Percentiles rank a stretch among this genome's conserved stretches.
Evolutionary conservation across 306 rosid genomes (phyloP).

Genomic region (Vachellia collinsii): DNA sequence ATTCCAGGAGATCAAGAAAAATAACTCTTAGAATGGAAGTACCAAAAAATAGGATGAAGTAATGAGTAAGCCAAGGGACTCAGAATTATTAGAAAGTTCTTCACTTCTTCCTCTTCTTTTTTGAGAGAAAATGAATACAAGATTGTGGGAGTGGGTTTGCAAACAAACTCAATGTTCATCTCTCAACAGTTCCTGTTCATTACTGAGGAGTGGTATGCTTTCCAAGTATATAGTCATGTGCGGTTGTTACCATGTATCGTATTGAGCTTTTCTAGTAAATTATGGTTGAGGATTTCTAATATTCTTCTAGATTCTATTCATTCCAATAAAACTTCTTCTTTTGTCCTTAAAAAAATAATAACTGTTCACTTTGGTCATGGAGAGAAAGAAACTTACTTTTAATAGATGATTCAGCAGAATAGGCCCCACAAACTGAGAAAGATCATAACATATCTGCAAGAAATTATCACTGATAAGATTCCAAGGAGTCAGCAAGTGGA

Average conservation of each 20-base stretch:
- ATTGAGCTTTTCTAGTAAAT: background rate
- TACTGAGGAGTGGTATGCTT: background rate
- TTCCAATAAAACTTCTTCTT: background rate
- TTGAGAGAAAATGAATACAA: background rate
- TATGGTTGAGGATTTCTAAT: background rate
- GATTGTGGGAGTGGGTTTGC: background rate
- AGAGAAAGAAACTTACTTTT: conserved; percentile 52
- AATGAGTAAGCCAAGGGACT: background rate
- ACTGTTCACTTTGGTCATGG: conserved; percentile 16
- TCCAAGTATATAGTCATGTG: background rate
- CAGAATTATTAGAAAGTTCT: background rate
- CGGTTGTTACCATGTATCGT: background rate
- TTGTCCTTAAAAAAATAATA: background rate
- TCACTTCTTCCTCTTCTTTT: background rate
- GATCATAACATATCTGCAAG: conserved; percentile 76
- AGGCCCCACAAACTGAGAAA: conserved; percentile 83
- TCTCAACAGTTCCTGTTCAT: background rate
- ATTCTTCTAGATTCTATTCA: background rate
- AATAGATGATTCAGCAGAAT: conserved; percentile 68
- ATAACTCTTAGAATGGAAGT: background rate
- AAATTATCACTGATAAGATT: conserved; percentile 34
- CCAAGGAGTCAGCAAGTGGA: conserved; percentile 15
- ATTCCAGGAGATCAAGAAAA: background rate
- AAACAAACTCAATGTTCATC: conserved; percentile 2
- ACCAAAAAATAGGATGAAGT: background rate